These are phyloP conservation scores for Immersiella caudata DNA, from an alignment of 495 filamentous ascomycete species.

Conservation along the genomic window DNA sequence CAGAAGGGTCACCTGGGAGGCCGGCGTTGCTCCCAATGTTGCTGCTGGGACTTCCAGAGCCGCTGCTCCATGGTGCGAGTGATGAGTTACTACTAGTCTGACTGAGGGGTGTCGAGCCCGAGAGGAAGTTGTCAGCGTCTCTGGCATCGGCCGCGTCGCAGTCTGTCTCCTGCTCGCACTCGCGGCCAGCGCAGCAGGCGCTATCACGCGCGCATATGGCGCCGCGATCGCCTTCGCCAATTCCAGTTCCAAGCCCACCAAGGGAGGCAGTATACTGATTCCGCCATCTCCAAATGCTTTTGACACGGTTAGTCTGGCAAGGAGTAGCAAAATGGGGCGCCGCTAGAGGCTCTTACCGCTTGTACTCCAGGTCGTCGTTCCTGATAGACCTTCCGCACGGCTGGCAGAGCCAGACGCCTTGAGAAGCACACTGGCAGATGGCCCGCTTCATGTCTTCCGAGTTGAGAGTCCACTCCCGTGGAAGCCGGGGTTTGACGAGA, in stretches of 20 bases:
- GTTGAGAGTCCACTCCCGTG: slow-evolving; percentile 31
- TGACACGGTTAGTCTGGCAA: background rate
- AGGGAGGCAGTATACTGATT: slow-evolving; percentile 79
- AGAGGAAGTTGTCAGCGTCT: slow-evolving; percentile 30
- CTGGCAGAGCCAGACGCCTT: slow-evolving; percentile 76
- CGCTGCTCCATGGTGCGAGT: slow-evolving; percentile 9
- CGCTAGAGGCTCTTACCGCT: slow-evolving; percentile 35
- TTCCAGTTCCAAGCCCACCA: slow-evolving; percentile 80
- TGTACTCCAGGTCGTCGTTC: slow-evolving; percentile 72
- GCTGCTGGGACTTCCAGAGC: slow-evolving; percentile 14
- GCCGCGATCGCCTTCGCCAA: slow-evolving; percentile 84
- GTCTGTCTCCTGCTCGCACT: slow-evolving; percentile 79
- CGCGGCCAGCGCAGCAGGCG: slow-evolving; percentile 68
- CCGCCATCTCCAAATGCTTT: slow-evolving; percentile 83
- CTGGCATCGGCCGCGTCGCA: slow-evolving; percentile 68
- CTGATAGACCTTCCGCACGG: slow-evolving; percentile 72
- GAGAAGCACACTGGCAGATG: slow-evolving; percentile 67
- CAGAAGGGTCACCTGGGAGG: slow-evolving; percentile 9
- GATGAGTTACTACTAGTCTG: slow-evolving; percentile 11
- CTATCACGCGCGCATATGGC: slow-evolving; percentile 77
- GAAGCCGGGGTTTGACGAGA: slow-evolving; percentile 40
- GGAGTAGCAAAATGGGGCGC: background rate
- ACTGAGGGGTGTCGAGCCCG: slow-evolving; percentile 2
- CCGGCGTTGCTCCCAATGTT: background rate
- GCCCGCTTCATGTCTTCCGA: slow-evolving; percentile 54